Base-by-base conservation (phyloP, 345 rosid species). In the Populus nigra region DNA sequence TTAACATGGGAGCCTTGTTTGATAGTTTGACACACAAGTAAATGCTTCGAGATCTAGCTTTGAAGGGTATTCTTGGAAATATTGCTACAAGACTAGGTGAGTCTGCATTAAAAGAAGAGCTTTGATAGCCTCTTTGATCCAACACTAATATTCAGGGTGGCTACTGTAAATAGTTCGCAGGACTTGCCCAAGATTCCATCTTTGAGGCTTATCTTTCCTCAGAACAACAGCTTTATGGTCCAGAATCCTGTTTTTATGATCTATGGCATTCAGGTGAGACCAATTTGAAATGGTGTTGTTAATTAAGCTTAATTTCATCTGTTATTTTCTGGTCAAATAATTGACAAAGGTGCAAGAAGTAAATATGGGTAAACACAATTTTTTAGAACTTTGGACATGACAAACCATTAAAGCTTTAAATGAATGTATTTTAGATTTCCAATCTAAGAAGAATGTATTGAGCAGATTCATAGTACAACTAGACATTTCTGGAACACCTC, bases 1-100 rank as follows among this genome's bases (percentile, higher is more conserved):
- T 62, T 83, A 38, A 76, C 83, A 49, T 65, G 1, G 12, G 47
- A 72, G 68, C 73, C 31, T 7, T 65, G 16, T n/a, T 65, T 77
- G 45, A 72, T 73, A 91, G 96, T 90, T 92, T 85, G 89, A 91
- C 78, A 82, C 84, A 73, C 89, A 81, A 83, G 81, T 91, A 72
- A 89, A 90, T 84, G 85, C 86, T 73, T 82, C 90, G 10, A 81
- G 79, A 71, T 78, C 82, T 71, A 89, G 84, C 69, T 73, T 83
- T 72, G 76, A 88, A 72, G 93, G 73, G 78, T 84, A 65, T 70
- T 89, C 92, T 12, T 94, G 91, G 93, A 85, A 89, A 65, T 88
- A 87, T 81, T 94, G 97, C 89, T 94, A 92, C 79, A 88, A 88
- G 82, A 67, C 93, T 81, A 89, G 97, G 98, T 94, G 62, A 81